These are phyloP conservation scores for Pilobolus umbonatus DNA, from an alignment of 192 early-diverging fungal genomes.

Conservation along the genomic window DNA sequence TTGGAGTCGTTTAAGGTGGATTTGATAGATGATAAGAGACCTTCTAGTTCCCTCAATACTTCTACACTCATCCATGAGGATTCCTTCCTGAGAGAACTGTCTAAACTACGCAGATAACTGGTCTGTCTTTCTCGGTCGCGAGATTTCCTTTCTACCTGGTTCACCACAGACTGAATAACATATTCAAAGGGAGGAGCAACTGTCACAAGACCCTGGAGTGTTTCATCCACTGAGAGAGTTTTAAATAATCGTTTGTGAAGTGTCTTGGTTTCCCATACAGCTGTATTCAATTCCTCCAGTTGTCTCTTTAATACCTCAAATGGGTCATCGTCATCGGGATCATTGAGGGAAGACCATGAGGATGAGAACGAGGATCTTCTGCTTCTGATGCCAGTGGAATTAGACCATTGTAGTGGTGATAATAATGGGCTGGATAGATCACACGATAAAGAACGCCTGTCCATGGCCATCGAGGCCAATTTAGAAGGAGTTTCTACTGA, in stretches of 20 bases:
- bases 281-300: slow-evolving; percentile 35
- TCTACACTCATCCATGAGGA: slow-evolving; percentile 19
- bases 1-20: slow-evolving; percentile 15
- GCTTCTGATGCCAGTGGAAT: slow-evolving; percentile 17
- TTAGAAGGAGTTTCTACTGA: not conserved
- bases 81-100: slow-evolving; percentile 28
- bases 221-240: slow-evolving; percentile 31
- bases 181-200: slow-evolving; percentile 30
- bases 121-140: slow-evolving; percentile 34
- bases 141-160: slow-evolving; percentile 24
- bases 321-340: slow-evolving; percentile 33
- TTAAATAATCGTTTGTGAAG: slow-evolving; percentile 37
- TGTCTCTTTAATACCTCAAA: slow-evolving; percentile 36
- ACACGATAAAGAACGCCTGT: not conserved
- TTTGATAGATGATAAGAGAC: slow-evolving; percentile 12
- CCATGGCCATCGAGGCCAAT: slow-evolving; percentile 7
- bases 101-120: slow-evolving; percentile 22
- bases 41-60: slow-evolving; percentile 21
- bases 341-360: slow-evolving; percentile 30
- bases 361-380: slow-evolving; percentile 31
- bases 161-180: slow-evolving; percentile 31
- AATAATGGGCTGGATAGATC: slow-evolving; percentile 15
- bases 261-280: slow-evolving; percentile 39
- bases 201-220: slow-evolving; percentile 8
- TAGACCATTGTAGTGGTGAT: slow-evolving; percentile 31